A percentile compares a stretch with the other conserved stretches of the same genome.
These are phyloP conservation scores for Prillingera fragicola DNA, from an alignment of 1,284 basidiomycete species.

Conservation along the genomic window DNA sequence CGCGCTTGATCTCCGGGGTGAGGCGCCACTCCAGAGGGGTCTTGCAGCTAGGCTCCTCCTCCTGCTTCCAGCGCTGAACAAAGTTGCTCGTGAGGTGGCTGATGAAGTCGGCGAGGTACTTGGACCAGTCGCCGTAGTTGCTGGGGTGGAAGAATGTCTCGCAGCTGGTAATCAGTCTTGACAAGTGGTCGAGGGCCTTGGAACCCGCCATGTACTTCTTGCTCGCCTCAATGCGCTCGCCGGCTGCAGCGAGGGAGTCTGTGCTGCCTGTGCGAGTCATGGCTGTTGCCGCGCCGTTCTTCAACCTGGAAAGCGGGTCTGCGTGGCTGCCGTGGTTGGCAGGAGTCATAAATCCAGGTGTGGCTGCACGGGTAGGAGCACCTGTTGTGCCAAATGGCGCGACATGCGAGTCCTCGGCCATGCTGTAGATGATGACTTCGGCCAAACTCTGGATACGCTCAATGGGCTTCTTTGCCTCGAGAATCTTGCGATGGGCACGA, in stretches of 20 bases:
- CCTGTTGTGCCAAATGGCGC: conserved; percentile 31
- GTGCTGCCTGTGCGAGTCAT: conserved; percentile 46
- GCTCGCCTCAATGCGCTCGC: conserved; percentile 37
- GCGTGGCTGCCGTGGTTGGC: conserved; percentile 8
- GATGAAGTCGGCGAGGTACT: conserved; percentile 64
- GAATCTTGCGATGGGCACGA: conserved; percentile 58
- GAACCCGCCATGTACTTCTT: conserved; percentile 71
- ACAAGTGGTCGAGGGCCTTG: conserved; percentile 80
- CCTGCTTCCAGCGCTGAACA: conserved; percentile 72
- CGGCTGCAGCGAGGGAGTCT: conserved; percentile 41
- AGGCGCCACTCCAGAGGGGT: conserved; percentile 69
- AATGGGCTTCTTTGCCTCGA: conserved; percentile 70
- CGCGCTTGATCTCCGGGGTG: conserved; percentile 72
- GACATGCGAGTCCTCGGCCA: conserved; percentile 72
- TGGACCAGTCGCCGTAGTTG: conserved; percentile 50
- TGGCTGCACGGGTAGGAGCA: conserved; percentile 50
- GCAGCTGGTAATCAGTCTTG: conserved; percentile 82
- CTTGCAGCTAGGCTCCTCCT: conserved; percentile 71
- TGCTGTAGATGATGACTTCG: conserved; percentile 83
- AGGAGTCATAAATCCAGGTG: conserved; percentile 45
- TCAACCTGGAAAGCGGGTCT: conserved; percentile 23
- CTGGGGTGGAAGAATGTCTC: conserved; percentile 60
- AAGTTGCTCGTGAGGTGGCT: conserved; percentile 80
- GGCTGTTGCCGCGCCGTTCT: conserved; percentile 33
- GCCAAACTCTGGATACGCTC: conserved; percentile 73